Evolutionary conservation across 352 stramenopile genomes (phyloP).

Genomic region (Globisporangium lucens): DNA sequence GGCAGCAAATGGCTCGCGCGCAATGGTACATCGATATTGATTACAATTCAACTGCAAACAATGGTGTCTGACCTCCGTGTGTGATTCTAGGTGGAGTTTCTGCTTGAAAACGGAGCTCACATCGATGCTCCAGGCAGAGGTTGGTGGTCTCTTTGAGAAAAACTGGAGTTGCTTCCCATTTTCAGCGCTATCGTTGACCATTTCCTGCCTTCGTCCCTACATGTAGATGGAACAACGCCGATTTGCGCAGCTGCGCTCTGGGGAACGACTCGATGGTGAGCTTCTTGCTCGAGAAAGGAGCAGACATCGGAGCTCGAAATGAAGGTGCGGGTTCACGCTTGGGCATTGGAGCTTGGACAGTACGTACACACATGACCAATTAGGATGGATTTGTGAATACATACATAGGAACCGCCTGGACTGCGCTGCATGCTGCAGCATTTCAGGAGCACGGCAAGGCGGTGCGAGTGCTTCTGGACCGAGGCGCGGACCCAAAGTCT

Average conservation of each 20-base stretch:
- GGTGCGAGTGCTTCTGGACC: constrained; percentile 46
- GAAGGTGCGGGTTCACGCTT: constrained; percentile 32
- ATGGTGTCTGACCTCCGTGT: neutral
- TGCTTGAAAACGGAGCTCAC: constrained; percentile 48
- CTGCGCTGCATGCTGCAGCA: constrained; percentile 54
- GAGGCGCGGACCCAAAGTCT: constrained; percentile 44
- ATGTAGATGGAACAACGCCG: constrained; percentile 60
- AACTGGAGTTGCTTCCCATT: neutral
- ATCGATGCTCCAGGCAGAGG: constrained; percentile 51
- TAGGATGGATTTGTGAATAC: neutral
- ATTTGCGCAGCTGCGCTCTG: constrained; percentile 56
- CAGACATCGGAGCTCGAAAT: constrained; percentile 46
- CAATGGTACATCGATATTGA: constrained; percentile 34
- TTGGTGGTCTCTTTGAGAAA: constrained; percentile 9
- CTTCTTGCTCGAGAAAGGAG: constrained; percentile 56
- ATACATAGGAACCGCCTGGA: constrained; percentile 57
- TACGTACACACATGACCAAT: neutral
- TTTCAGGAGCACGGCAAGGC: constrained; percentile 72
- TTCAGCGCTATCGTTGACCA: too few species aligned
- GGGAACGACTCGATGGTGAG: constrained; percentile 62
- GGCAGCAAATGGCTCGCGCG: constrained; percentile 53
- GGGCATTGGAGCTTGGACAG: neutral
- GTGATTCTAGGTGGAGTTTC: constrained; percentile 48
- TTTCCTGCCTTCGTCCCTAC: too few species aligned
- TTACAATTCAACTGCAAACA: neutral